Evolutionary conservation across 192 early-diverging fungal species (phyloP), one percentile per base, ranked within the genome.

Genomic region (Coemansia sp.): DNA sequence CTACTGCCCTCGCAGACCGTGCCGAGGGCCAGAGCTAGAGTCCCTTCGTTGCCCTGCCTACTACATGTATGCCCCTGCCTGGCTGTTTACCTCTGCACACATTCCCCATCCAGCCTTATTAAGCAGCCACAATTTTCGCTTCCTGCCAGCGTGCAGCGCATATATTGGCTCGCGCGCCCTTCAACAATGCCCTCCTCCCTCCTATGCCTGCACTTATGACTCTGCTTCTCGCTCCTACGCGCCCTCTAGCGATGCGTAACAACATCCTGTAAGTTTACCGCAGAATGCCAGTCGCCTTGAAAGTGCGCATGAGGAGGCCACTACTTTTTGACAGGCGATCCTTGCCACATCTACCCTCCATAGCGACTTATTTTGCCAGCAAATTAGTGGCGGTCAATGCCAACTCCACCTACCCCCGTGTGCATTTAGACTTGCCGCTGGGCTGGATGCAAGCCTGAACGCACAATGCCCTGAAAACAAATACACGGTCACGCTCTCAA

Each of bases 371-470:
- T 56, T 56, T 56, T 56, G 53, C 53, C 53, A 56, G 53, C 12
- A n/a, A 56, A 56, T 56, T 56, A 34, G 53, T 34, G 53, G 53
- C 53, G 53, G 29, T 13, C 16, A 56, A 34, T 56, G 30, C 53
- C 53, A 29, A 30, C 53, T 55, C 13, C 49, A 20, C 35, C 35
- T 15, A 18, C 8, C 32, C 56, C 24, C 37, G 58, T 59, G 58
- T 13, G 35, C 32, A 59, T 38, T 59, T 35, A 59, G 56, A 59
- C 56, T 9, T 35, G 56, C 56, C 34, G 56, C 56, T 59, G 35
- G 53, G 53, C 53, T 56, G 53, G 53, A 34, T 59, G 58, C 58
- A 59, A 35, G 58, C 37, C 58, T 59, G 58, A 59, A 59, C 35
- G 32, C 58, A 59, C 58, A 59, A 59, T 59, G 58, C 35, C 18